A percentile compares a stretch with the other conserved stretches of the same genome.
Evolutionary conservation across 2,329 filamentous ascomycete species (phyloP).

Genomic region (Elsinoe arachidis): DNA sequence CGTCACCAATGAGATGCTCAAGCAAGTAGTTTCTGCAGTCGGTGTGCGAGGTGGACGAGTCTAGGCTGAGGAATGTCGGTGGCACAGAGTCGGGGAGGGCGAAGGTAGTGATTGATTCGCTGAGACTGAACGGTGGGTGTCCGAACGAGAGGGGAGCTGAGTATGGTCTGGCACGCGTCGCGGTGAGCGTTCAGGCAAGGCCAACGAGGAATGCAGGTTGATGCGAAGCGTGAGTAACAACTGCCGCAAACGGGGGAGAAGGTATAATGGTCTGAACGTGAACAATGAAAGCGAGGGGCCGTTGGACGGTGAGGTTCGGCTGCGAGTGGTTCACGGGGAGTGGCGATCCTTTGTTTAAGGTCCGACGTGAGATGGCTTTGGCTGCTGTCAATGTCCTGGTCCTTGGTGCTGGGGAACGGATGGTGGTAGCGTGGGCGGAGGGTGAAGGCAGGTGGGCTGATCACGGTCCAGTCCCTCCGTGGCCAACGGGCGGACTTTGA

Average conservation of each 20-base stretch:
- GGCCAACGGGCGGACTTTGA: conserved; percentile 22
- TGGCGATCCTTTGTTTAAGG: conserved; percentile 45
- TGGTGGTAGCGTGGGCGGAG: conserved; percentile 26
- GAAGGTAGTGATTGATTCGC: conserved; percentile 4
- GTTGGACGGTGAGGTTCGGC: conserved; percentile 17
- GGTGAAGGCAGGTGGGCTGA: conserved; percentile 31
- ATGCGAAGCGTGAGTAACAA: not conserved
- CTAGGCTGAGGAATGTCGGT: conserved; percentile 5
- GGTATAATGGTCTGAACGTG: conserved; percentile 12
- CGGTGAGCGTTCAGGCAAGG: conserved; percentile 8
- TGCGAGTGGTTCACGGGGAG: conserved; percentile 26
- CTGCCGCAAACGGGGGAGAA: conserved; percentile 7
- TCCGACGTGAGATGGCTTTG: conserved; percentile 31
- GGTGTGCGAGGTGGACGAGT: not conserved
- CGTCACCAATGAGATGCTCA: not conserved
- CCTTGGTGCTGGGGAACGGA: conserved; percentile 31
- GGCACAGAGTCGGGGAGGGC: conserved; percentile 1
- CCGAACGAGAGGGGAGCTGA: not conserved
- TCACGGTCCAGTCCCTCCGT: conserved; percentile 33
- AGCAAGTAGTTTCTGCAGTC: not conserved
- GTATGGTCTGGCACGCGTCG: conserved; percentile 7
- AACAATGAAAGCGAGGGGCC: conserved; percentile 14
- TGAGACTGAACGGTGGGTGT: not conserved
- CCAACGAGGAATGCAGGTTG: conserved; percentile 11
- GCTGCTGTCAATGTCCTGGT: not conserved